Base-by-base conservation (phyloP, 345 rosid species). In the Pelargonium nanum region DNA sequence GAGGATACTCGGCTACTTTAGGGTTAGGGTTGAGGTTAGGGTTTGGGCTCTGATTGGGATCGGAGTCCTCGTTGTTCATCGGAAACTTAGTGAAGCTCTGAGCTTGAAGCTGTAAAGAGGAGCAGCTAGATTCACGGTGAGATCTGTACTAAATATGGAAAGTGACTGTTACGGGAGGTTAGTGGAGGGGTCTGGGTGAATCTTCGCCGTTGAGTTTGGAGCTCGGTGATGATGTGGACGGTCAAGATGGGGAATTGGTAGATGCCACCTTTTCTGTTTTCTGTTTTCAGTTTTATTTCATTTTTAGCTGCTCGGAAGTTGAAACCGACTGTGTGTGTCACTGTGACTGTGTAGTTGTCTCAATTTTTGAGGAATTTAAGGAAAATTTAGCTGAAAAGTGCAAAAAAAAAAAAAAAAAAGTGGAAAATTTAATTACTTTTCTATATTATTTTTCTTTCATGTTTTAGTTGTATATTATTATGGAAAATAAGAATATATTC, bases 1-100 rank as follows among this genome's bases (percentile, higher is more conserved):
- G 86, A 19, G 84, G 84, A 69, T 69, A 66, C 71, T 72, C 89
- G n/a, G 71, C 61, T n/a, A 62, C 79, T 63, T 53, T 68, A 2
- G 68, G 30, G 64, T 34, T 68, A 50, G 71, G 65, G 28, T 55
- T 63, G 24, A 22, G n/a, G 40, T 25, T 24, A 20, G 9, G 15
- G 20, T 16, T 24, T 0, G 26, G 23, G 2, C 25, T 20, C 40
- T 26, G 57, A 22, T 30, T 12, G 16, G 45, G 24, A 55, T 22
- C 22, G 45, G 65, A 53, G 53, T 40, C 63, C 55, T 50, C 58
- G 24, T 28, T 45, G 58, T 4, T 34, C 45, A 34, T 34, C 45
- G 45, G 45, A n/a, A n/a, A n/a, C n/a, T n/a, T n/a, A n/a, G n/a
- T n/a, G n/a, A n/a, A n/a, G n/a, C n/a, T n/a, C n/a, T n/a, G n/a